Evolutionary conservation across 495 filamentous ascomycete genomes (phyloP), one percentile per base, ranked within the genome.

Genomic region (Neohortaea acidophila): DNA sequence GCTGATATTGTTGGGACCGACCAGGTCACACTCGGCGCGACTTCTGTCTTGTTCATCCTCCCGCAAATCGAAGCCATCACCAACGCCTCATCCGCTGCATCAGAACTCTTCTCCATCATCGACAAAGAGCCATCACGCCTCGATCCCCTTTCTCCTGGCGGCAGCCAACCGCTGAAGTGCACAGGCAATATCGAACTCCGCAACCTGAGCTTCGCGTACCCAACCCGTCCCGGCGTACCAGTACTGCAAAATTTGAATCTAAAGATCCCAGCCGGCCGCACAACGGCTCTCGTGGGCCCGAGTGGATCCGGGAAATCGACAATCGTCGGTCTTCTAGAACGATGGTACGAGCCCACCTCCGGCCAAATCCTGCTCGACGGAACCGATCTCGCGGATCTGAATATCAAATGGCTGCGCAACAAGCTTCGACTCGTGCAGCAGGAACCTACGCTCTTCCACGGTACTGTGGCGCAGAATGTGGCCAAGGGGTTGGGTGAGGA

Each of bases 61-160:
- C 40, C 36, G 18, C 39, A 47, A 18, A 22, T 49, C 28, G n/a
- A 29, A 27, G 47, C 54, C 13, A 53, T 65, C 32, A 53, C 52
- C 4, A 56, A 54, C 17, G 59, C 62, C 21, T 45, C 57, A 0
- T 52, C 59, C 3, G 53, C 59, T 6, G 60, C 60, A 9, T 25
- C 51, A 4, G 54, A 65, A 36, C 47, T 65, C 11, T 65, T 65
- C 39, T 27, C 19, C 0, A 39, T 57, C 11, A 58, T 65, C 24
- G 59, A 63, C 38, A 42, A 54, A n/a, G n/a, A n/a, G 7, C 29
- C 32, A 13, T 61, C 59, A 1, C 21, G 34, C 0, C 48, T 64
- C 18, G 48, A 62, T 34, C 58, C 59, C 0, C 52, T 53, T 13
- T 35, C 41, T 32, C 13, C 43, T 11, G 41, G 33, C 0, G 59